Percentiles rank a stretch among this genome's conserved stretches.
phyloP scores from a whole-genome alignment of 2,329 filamentous ascomycete genomes.

The Fonsecaea pugnacius region DNA sequence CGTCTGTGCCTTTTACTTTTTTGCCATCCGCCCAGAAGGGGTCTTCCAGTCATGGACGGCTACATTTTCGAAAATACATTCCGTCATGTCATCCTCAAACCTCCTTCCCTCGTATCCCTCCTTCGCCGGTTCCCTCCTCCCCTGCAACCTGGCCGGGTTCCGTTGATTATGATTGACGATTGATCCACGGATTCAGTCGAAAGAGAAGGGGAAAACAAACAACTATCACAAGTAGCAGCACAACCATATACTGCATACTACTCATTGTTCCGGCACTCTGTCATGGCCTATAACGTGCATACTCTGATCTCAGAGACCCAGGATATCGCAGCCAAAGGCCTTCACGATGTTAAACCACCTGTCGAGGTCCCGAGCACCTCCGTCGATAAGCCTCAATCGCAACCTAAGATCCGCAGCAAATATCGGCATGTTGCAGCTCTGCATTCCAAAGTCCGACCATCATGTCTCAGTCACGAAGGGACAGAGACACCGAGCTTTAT shows the following conservation, averaged over 20 bases:
- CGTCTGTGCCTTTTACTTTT: constrained; percentile 16
- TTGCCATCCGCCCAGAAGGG: constrained; percentile 19
- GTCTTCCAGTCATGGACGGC: not conserved
- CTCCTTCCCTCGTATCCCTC: constrained; percentile 10
- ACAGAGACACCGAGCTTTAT: constrained; percentile 77
- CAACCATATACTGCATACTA: not conserved
- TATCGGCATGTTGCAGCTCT: constrained; percentile 92
- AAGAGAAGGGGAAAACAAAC: not conserved
- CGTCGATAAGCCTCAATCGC: constrained; percentile 7
- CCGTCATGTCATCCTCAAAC: constrained; percentile 23
- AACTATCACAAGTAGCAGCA: constrained; percentile 2
- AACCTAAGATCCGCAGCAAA: constrained; percentile 52
- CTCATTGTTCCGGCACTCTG: not conserved
- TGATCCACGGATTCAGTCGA: constrained; percentile 7
- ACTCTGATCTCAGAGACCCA: constrained; percentile 27
- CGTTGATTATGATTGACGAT: constrained; percentile 19
- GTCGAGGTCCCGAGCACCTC: constrained; percentile 21
- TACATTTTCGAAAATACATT: constrained; percentile 6
- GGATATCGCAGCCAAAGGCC: constrained; percentile 27
- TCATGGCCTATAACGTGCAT: constrained; percentile 32
- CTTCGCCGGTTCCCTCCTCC: constrained; percentile 2
- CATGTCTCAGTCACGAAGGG: constrained; percentile 85
- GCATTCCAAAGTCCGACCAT: constrained; percentile 72
- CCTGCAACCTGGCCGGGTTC: constrained; percentile 14
- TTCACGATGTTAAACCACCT: constrained; percentile 21